Percentiles rank a stretch among this genome's conserved stretches.
Conservation (phyloP, 2,329 filamentous ascomycete species). For the Fusarium chuoi region DNA sequence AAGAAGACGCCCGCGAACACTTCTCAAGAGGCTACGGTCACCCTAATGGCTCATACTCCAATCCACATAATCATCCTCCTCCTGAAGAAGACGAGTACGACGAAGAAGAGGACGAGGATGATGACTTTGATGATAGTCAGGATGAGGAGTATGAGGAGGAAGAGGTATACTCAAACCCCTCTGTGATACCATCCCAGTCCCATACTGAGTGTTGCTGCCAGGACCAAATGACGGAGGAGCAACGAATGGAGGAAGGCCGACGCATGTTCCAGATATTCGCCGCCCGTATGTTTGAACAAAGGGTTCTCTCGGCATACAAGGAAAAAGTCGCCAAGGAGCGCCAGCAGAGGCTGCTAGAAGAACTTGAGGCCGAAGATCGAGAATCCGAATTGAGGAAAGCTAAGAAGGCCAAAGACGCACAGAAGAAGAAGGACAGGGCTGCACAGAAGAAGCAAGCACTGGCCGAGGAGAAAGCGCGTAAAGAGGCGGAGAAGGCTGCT, state of each 20-base stretch:
- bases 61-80: slow-evolving; percentile 77
- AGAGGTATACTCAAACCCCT: slow-evolving; percentile 69
- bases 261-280: slow-evolving; percentile 99
- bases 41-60: slow-evolving; percentile 68
- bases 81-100: slow-evolving; percentile 82
- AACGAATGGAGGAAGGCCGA: slow-evolving; percentile 98
- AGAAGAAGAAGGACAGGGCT: slow-evolving; percentile 95
- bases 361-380: slow-evolving; percentile 85
- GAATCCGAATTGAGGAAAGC: slow-evolving; percentile 83
- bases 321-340: slow-evolving; percentile 96
- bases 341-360: slow-evolving; percentile 88
- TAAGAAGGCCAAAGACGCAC: slow-evolving; percentile 92
- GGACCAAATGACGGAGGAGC: slow-evolving; percentile 97
- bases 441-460: slow-evolving; percentile 86
- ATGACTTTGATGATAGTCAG: slow-evolving; percentile 71
- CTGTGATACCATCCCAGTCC: slow-evolving; percentile 52
- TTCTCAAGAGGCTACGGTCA: slow-evolving; percentile 69
- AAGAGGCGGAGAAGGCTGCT: slow-evolving; percentile 88
- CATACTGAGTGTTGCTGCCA: slow-evolving; percentile 64
- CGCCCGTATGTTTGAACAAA: slow-evolving; percentile 98
- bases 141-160: slow-evolving; percentile 81
- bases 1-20: slow-evolving; percentile 80
- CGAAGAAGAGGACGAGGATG: slow-evolving; percentile 71
- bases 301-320: slow-evolving; percentile 95
- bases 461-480: slow-evolving; percentile 89